Evolutionary conservation across 2,329 filamentous ascomycete genomes (phyloP), one percentile per base, ranked within the genome.

Genomic region (Metarhizium sp.): DNA sequence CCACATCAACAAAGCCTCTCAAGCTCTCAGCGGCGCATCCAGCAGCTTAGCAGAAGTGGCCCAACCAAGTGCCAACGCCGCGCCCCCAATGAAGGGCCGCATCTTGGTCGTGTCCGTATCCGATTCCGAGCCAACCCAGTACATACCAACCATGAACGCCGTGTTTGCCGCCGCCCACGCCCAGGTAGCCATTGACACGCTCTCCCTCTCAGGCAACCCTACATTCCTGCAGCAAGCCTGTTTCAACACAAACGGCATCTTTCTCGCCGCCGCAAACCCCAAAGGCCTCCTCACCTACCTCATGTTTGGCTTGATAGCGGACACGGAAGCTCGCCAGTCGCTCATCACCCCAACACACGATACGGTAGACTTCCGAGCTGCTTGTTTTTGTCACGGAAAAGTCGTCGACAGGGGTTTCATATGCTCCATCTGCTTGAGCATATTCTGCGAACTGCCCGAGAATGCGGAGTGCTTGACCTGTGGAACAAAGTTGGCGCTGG

Each of bases 111-210:
- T 99, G 54, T 95, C 89, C 50, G 91, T 96, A 4, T 95, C 90
- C 50, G 90, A 90, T 66, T 79, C 80, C 46, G 88, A 92, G 64
- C 82, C 95, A 0, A 85, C 91, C 5, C 88, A 97, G 71, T 99
- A 99, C 74, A 99, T 99, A 55, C 88, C 92, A 0, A 94, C 95
- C 62, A 99, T 99, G 94, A 99, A 99, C 73, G 84, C 87, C 64
- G 95, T 97, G 58, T 99, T 99, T 71, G 94, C 94, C 2, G 94
- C 92, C 57, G 89, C 95, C 65, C 86, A 92, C 60, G 81, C 91
- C 55, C 83, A 84, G 63, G 90, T 99, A 60, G 89, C 92, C 29
- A 91, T 99, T 64, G 94, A 99, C 69, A 92, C 96, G 38, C 81
- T 95, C 58, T 88, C 95, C 61, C 78, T 99, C 13, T 84, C 87